A percentile compares a stretch with the other conserved stretches of the same genome.
phyloP scores from a whole-genome alignment of 164 flowering plant species.

The Vitis labrusca region DNA sequence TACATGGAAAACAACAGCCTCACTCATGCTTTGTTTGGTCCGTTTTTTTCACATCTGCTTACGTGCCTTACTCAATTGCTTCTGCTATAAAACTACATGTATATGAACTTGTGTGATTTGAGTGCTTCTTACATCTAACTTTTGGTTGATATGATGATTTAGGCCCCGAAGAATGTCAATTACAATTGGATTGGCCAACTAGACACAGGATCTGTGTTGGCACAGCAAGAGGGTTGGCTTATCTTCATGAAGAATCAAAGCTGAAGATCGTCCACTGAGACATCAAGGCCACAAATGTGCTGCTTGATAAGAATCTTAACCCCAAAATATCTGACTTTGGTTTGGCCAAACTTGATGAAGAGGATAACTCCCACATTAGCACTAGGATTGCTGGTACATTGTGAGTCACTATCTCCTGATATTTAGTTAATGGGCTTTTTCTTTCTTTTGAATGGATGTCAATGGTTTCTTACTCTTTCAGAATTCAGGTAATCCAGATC shows the following conservation, averaged over 20 bases:
- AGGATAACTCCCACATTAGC: too few species aligned
- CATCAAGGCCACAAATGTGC: conserved; percentile 26
- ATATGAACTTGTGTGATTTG: too few species aligned
- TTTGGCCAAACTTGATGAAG: too few species aligned
- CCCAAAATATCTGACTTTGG: conserved; percentile 25
- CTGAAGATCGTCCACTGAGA: conserved; percentile 31
- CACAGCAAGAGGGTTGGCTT: conserved; percentile 28
- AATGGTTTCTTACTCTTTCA: too few species aligned
- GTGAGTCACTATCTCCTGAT: conserved; percentile 6
- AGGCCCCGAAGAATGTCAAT: conserved; percentile 10
- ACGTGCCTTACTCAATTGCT: neutral
- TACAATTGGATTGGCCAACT: conserved; percentile 27
- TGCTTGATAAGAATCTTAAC: conserved; percentile 23
- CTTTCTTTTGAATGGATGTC: too few species aligned
- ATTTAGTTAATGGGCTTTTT: too few species aligned
- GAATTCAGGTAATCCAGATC: too few species aligned
- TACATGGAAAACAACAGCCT: conserved; percentile 27
- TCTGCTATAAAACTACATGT: too few species aligned
- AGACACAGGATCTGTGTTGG: conserved; percentile 27
- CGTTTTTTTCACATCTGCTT: neutral
- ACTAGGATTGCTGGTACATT: too few species aligned
- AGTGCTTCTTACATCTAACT: neutral
- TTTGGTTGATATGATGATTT: neutral
- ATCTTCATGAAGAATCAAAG: conserved; percentile 28
- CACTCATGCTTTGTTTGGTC: conserved; percentile 26